Base-by-base conservation (phyloP, 192 early-diverging fungal genomes). In the Fimicolochytrium jonesii region DNA sequence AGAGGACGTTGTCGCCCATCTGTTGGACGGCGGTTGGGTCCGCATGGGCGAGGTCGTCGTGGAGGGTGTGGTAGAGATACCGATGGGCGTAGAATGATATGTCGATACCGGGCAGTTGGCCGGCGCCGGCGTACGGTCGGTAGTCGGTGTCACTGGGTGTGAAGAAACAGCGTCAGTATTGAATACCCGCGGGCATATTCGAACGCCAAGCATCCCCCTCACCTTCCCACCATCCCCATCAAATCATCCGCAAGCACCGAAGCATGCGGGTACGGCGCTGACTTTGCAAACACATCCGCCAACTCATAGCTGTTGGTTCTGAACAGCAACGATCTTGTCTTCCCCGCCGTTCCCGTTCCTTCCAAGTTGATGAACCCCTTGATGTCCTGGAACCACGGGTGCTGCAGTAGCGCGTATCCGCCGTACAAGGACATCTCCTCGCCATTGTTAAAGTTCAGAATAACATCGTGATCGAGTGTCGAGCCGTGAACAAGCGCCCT, bases 61-160 rank as follows among this genome's bases (percentile, higher is more conserved):
- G 22, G 6, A 31, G 57, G 3, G 75, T 59, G 63, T 81, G 79
- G 60, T 81, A 81, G 23, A 78, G 71, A 50, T 76, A 76, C 9
- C 69, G 58, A 15, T 32, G 6, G 9, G 31, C 55, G 45, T 70
- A 59, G 28, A 70, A 70, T 15, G 56, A 66, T 49, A 42, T 7
- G 52, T 81, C 79, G 7, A 73, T 34, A n/a, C 79, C 79, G 25
- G 72, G 70, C 9, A 76, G 46, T 2, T 49, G 44, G 1, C 74
- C 71, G 25, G 20, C 47, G 22, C 35, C 39, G 2, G 51, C 56
- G 48, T 72, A 81, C 4, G 69, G 68, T 22, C 67, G 30, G 46
- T 64, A 76, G 62, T 81, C 74, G 10, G 79, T 78, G 33, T 75
- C 75, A 52, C 67, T 72, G 22, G n/a, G n/a, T n/a, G n/a, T n/a